These are phyloP conservation scores for Apodospora peruviana DNA, from an alignment of 495 filamentous ascomycete species.

Conservation along the genomic window DNA sequence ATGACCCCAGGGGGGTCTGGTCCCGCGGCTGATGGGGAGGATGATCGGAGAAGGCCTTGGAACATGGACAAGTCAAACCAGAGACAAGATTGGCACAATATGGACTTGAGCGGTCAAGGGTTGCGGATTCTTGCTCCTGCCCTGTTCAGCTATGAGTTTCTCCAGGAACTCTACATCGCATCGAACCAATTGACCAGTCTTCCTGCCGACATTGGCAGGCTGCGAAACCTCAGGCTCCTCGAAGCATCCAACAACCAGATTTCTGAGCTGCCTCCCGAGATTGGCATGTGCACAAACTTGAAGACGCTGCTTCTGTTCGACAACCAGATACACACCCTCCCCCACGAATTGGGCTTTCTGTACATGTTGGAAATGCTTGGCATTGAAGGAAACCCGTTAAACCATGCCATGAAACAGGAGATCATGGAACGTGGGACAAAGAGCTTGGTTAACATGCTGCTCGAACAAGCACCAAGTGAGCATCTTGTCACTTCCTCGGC, in stretches of 20 bases:
- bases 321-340: slow-evolving; percentile 76
- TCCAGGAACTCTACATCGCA: slow-evolving; percentile 84
- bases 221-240: slow-evolving; percentile 71
- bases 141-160: slow-evolving; percentile 79
- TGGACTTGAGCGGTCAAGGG: slow-evolving; percentile 93
- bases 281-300: slow-evolving; percentile 91
- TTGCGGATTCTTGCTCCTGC: slow-evolving; percentile 70
- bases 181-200: slow-evolving; percentile 79
- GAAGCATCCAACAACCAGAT: slow-evolving; percentile 87
- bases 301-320: slow-evolving; percentile 77
- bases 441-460: slow-evolving; percentile 72
- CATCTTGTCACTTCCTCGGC: background rate
- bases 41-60: slow-evolving; percentile 59
- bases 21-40: slow-evolving; percentile 51
- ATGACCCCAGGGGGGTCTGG: slow-evolving; percentile 25
- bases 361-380: slow-evolving; percentile 83
- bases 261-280: slow-evolving; percentile 76
- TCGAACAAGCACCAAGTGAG: slow-evolving; percentile 78
- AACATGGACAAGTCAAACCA: slow-evolving; percentile 50
- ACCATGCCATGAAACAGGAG: slow-evolving; percentile 63
- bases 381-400: slow-evolving; percentile 84
- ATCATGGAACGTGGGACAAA: slow-evolving; percentile 83
- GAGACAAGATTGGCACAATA: slow-evolving; percentile 79
- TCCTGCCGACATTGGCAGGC: slow-evolving; percentile 69
- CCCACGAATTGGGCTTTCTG: slow-evolving; percentile 80